phyloP scores from a whole-genome alignment of 768 basidiomycete species.

The Rhodotorula diobovata region DNA sequence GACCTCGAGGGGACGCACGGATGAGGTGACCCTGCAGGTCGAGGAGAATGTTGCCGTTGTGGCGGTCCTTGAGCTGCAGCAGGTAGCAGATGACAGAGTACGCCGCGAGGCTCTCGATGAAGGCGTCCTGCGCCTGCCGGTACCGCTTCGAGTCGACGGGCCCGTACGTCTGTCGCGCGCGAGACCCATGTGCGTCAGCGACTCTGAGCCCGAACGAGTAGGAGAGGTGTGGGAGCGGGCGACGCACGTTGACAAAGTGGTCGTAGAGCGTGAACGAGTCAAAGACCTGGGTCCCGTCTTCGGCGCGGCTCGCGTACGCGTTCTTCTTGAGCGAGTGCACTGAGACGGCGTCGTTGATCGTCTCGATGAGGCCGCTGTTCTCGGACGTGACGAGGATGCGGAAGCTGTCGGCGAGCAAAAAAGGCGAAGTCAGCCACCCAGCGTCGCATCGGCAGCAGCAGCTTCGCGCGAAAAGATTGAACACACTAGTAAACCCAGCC shows the following conservation, averaged over 20 bases:
- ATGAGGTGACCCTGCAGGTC: conserved; percentile 92
- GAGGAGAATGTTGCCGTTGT: conserved; percentile 95
- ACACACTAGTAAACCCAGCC: conserved; percentile 87
- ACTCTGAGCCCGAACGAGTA: neutral
- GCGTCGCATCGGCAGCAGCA: too few species aligned
- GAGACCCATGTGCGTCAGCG: neutral
- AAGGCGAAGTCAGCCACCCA: neutral
- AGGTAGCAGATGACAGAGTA: conserved; percentile 96
- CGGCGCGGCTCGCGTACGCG: conserved; percentile 87
- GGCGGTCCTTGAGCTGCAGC: conserved; percentile 95
- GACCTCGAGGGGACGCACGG: conserved; percentile 49
- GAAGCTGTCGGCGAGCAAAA: conserved; percentile 65
- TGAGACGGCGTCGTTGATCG: conserved; percentile 95
- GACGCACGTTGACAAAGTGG: conserved; percentile 76
- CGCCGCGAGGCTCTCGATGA: conserved; percentile 56
- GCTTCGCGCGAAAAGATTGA: neutral
- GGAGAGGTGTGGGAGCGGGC: too few species aligned
- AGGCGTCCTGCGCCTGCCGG: conserved; percentile 82
- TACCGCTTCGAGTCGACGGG: conserved; percentile 81
- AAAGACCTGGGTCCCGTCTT: conserved; percentile 28
- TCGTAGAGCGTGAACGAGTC: conserved; percentile 76
- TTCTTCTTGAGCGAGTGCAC: conserved; percentile 99
- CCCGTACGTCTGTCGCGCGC: conserved; percentile 69
- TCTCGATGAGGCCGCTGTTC: conserved; percentile 89
- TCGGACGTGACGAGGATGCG: conserved; percentile 92